Evolutionary conservation across 441 rosid genomes (phyloP).

Genomic region (Kokia cookei): DNA sequence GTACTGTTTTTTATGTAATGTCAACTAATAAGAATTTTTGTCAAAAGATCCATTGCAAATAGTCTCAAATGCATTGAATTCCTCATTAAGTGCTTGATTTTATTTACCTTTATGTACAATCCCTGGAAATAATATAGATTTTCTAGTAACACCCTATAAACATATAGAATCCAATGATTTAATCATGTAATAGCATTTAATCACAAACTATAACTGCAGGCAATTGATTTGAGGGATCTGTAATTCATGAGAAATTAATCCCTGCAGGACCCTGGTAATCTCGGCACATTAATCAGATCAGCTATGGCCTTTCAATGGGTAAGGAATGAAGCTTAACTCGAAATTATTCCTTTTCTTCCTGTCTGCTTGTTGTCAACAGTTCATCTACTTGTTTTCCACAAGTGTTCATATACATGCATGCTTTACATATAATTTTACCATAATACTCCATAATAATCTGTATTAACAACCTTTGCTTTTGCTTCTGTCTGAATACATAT

Average conservation of each 20-base stretch:
- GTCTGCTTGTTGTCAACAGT: not conserved
- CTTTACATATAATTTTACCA: not conserved
- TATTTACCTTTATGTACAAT: not conserved
- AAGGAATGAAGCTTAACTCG: slow-evolving; percentile 15
- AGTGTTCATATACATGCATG: not conserved
- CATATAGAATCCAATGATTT: slow-evolving; percentile 6
- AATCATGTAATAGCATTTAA: not conserved
- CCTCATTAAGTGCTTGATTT: not conserved
- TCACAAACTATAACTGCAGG: slow-evolving; percentile 6
- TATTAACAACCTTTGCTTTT: not conserved
- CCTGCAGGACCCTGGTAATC: slow-evolving; percentile 92
- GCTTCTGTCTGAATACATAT: not conserved
- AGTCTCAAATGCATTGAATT: too few species aligned
- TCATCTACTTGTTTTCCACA: not conserved
- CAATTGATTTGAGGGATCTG: slow-evolving; percentile 8
- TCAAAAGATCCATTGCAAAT: not conserved
- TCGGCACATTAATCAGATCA: slow-evolving; percentile 86
- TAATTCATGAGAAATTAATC: slow-evolving; percentile 17
- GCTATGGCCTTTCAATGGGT: slow-evolving; percentile 91
- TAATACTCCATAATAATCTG: not conserved
- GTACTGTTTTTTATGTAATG: not conserved
- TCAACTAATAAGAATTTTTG: not conserved
- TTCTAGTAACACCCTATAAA: not conserved
- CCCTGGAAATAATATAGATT: not conserved
- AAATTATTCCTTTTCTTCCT: not conserved